A percentile compares a stretch with the other conserved stretches of the same genome.
Evolutionary conservation across 352 stramenopile species (phyloP).

Genomic region (Phytophthora tentaculata): DNA sequence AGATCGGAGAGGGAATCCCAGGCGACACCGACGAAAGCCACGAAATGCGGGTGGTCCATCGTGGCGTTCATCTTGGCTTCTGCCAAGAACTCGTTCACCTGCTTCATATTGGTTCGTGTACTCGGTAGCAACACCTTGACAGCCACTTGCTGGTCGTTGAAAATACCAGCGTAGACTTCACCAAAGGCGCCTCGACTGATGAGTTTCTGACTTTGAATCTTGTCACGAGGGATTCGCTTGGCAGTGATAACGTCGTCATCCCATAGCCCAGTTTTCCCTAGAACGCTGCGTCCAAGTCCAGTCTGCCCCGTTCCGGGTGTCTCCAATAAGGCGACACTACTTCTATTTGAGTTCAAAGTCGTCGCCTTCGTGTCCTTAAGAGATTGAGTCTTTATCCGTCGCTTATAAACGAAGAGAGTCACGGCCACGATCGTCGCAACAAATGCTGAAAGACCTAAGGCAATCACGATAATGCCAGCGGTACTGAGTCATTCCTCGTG

Average conservation of each 20-base stretch:
- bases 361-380: conserved; percentile 23
- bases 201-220: conserved; percentile 37
- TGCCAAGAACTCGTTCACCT: conserved; percentile 49
- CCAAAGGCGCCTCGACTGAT: conserved; percentile 50
- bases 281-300: conserved; percentile 1
- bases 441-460: conserved; percentile 7
- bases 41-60: conserved; percentile 57
- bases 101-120: conserved; percentile 22
- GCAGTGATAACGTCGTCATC: conserved; percentile 39
- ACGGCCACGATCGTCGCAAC: conserved; percentile 23
- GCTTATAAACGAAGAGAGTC: conserved; percentile 30
- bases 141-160: conserved; percentile 46
- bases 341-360: conserved; percentile 20
- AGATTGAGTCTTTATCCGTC: conserved; percentile 12
- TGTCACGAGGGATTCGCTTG: conserved; percentile 44
- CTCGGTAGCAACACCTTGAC: conserved; percentile 49
- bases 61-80: conserved; percentile 58
- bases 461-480: conserved; percentile 9
- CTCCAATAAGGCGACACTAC: conserved; percentile 22
- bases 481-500: conserved; percentile 3
- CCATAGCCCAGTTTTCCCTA: conserved; percentile 34
- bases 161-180: conserved; percentile 45
- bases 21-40: conserved; percentile 59
- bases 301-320: conserved; percentile 18
- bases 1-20: conserved; percentile 48